Evolutionary conservation across 306 rosid species (phyloP), one percentile per base, ranked within the genome.

Genomic region (Prunus mongolica): DNA sequence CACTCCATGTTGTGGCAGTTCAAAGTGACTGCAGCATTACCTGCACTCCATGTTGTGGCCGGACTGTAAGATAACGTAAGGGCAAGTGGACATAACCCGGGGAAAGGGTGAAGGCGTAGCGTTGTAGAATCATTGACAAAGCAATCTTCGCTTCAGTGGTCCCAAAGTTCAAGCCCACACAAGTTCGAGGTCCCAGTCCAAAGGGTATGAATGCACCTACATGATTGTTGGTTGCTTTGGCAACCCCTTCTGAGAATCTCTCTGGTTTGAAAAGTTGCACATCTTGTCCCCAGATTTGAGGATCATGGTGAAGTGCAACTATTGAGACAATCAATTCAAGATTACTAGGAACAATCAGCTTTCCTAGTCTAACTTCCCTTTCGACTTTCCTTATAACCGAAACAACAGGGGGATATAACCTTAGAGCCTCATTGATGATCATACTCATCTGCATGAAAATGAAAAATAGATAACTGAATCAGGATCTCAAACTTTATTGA

Each of bases 341-440:
- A 18, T 68, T 32, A 9, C 60, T 62, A 20, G 85, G 85, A 62
- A 77, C 70, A 45, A 19, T 46, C 16, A 76, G 32, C 38, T 49
- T 66, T 54, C 82, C 79, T n/a, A 82, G 7, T 51, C 71, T 57
- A 45, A 61, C 66, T 38, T 66, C 71, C 58, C 51, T 66, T 65
- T 12, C 60, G 19, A 50, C 78, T 34, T 50, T n/a, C 66, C 85
- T 77, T 19, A 3, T 0, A 14, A 67, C n/a, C 2, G 22, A 4
- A 57, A 78, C 32, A 45, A 22, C 55, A 2, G 85, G 82, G 13
- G 79, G 82, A 52, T 82, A 77, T 27, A 82, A 47, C 51, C 85
- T 72, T 41, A 82, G 74, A 34, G 67, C 22, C 78, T 82, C 85
- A 34, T 82, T 82, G 46, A 82, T 77, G 55, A 82, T 82, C 82